phyloP scores from a whole-genome alignment of 176 grass and related monocot species.

The Sorghum bicolor region DNA sequence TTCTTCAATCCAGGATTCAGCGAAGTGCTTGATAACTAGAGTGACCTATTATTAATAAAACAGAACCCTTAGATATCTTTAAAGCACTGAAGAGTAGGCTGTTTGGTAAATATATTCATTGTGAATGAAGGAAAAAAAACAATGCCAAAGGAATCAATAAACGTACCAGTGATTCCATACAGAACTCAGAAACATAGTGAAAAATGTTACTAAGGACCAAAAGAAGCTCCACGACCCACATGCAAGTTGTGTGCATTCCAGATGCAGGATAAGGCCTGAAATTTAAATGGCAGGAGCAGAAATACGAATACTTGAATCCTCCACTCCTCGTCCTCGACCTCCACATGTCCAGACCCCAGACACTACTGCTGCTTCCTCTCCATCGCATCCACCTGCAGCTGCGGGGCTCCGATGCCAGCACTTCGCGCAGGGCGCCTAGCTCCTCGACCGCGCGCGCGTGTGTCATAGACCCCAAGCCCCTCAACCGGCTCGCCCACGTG shows the following conservation, averaged over 20 bases:
- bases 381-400: too few relatives aligned
- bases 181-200: slow-evolving; percentile 69
- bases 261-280: too few relatives aligned
- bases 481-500: too few relatives aligned
- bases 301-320: too few relatives aligned
- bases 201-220: slow-evolving; percentile 70
- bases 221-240: slow-evolving; percentile 85
- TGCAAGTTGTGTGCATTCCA: slow-evolving; percentile 94
- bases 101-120: slow-evolving; percentile 1
- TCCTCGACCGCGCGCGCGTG: too few relatives aligned
- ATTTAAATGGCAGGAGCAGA: too few relatives aligned
- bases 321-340: too few relatives aligned
- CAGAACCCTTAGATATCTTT: slow-evolving; percentile 23
- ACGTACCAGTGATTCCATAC: slow-evolving; percentile 80
- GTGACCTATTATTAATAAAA: slow-evolving; percentile 54
- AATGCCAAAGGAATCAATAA: slow-evolving; percentile 19
- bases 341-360: too few relatives aligned
- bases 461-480: too few relatives aligned
- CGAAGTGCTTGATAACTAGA: slow-evolving; percentile 77
- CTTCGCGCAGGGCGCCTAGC: too few relatives aligned
- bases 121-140: not conserved
- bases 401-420: too few relatives aligned
- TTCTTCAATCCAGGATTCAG: slow-evolving; percentile 81
- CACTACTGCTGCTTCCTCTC: too few relatives aligned
- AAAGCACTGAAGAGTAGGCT: not conserved